Base-by-base conservation (phyloP, 768 basidiomycete genomes). In the Inosperma sp. region DNA sequence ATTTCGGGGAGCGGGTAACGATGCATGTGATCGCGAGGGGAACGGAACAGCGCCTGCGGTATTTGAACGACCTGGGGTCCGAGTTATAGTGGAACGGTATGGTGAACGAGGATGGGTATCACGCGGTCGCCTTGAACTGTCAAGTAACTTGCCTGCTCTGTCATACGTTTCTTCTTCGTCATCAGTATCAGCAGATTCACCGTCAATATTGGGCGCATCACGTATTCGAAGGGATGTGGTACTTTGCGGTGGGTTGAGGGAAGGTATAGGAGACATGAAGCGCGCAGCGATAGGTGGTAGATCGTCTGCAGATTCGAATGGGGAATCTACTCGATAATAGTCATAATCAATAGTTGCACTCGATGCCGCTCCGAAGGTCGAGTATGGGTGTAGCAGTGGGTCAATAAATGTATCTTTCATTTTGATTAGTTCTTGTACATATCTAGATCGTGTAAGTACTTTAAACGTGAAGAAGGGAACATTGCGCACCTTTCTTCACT, bases 351-450 rank as follows among this genome's bases (percentile, higher is more conserved):
- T 57, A 43, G 80, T 79, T 9, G 79, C 77, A 4, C 80, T 80
- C 0, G 81, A 80, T 9, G 82, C 74, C 26, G 72, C 62, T n/a
- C 72, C 59, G 0, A 67, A 64, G 2, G 70, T 63, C 17, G 83
- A 79, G 60, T 81, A 91, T 9, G 92, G 90, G 69, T 95, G 93
- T 13, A 97, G 79, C 27, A 95, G 78, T 7, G 89, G 85, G 55
- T 88, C 86, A 60, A 93, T 89, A 61, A 96, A 96, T 0, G 88
- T 93, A 56, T 93, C 90, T 71, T 91, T 93, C 81, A 97, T 86
- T 70, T 87, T 90, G 59, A 83, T 68, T 8, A 97, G 78, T 60
- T 97, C 94, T 59, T 80, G 80, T 29, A 97, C 92, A 63, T 97
- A 97, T 82, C 93, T 96, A 64, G 2, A 44, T 17, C 27, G 40